Base-by-base conservation (phyloP, 2,329 filamentous ascomycete species). In the Colletotrichum coccodes region DNA sequence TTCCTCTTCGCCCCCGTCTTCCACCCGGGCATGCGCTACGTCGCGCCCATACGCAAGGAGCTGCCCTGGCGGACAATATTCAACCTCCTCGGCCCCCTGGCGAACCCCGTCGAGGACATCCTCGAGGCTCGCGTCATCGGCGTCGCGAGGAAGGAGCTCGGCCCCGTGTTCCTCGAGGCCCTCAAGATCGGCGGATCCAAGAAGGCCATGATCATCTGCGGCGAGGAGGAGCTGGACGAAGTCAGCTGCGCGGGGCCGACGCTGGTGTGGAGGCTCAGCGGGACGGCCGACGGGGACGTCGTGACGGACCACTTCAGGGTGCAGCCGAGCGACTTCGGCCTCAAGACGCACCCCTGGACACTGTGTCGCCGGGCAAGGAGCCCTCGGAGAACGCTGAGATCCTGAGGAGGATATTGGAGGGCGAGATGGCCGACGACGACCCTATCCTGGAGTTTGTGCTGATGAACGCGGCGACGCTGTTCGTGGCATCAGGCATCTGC, bases 1-100 rank as follows among this genome's bases (percentile, higher is more conserved):
- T 99, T 99, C 82, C 88, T 99, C 34, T 98, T 96, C 77, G 96
- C 96, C 0, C 95, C 96, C 44, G 93, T 96, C 73, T 99, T 98
- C 86, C 96, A 99, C 82, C 94, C 94, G 0, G 95, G 94, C 54
- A 98, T 98, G 92, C 91, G 90, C 78, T 91, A 95, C 79, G 94
- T 96, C 44, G 94, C 94, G 5, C 90, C 92, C 2, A 91, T 98
- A 72, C 92, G 96, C 71, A 93, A 90, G 76, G 92, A 97, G 78
- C 89, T 99, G 26, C 95, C 95, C 67, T 95, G 96, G 87, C 90
- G 96, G 75, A 99, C 96, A 2, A 95, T 99, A 73, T 99, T 99
- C 89, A 99, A 99, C 81, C 89, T 99, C 18, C 88, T 99, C 57
- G 96, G 96, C 0, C 96, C 96, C 0, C 85, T 99, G 32, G 92